These are phyloP conservation scores for Fusarium aywerte DNA, from an alignment of 2,329 filamentous ascomycete species.

Conservation along the genomic window DNA sequence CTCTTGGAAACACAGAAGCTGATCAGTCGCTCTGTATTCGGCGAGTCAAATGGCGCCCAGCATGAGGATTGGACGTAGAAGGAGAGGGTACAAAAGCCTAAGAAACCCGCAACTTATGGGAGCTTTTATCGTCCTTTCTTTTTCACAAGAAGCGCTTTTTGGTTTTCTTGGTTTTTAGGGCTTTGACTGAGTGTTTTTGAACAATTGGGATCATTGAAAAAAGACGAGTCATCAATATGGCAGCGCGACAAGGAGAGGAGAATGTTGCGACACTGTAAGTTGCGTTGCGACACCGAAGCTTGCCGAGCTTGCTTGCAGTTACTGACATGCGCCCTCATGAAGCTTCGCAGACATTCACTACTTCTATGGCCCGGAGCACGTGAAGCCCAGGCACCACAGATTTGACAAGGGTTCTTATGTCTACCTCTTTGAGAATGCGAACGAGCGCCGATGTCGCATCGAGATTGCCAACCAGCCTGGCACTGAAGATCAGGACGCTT, in stretches of 20 bases:
- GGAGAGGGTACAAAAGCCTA: constrained; percentile 43
- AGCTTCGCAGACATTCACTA: constrained; percentile 85
- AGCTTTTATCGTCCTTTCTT: constrained; percentile 10
- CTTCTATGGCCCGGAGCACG: constrained; percentile 75
- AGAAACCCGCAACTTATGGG: constrained; percentile 35
- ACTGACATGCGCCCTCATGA: constrained; percentile 19
- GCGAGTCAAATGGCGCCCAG: constrained; percentile 40
- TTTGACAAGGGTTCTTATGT: constrained; percentile 85
- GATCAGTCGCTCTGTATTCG: constrained; percentile 34
- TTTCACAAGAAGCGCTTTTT: constrained; percentile 22
- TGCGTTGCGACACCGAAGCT: constrained; percentile 40
- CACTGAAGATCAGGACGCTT: constrained; percentile 80
- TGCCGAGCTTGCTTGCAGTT: not conserved
- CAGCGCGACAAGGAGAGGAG: constrained; percentile 60
- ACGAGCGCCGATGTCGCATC: constrained; percentile 73
- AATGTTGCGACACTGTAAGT: constrained; percentile 63
- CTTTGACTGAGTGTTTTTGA: not conserved
- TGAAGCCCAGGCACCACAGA: constrained; percentile 78
- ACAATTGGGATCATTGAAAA: not conserved
- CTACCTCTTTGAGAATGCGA: constrained; percentile 80
- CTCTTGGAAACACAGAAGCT: constrained; percentile 39
- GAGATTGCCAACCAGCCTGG: constrained; percentile 82
- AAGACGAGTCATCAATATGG: constrained; percentile 52
- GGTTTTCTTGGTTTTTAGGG: not conserved
- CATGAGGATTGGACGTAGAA: constrained; percentile 8